Percentiles rank a stretch among this genome's conserved stretches.
Conservation (phyloP, 805 yeast genomes). For the Wickerhamomyces hampshirensis region DNA sequence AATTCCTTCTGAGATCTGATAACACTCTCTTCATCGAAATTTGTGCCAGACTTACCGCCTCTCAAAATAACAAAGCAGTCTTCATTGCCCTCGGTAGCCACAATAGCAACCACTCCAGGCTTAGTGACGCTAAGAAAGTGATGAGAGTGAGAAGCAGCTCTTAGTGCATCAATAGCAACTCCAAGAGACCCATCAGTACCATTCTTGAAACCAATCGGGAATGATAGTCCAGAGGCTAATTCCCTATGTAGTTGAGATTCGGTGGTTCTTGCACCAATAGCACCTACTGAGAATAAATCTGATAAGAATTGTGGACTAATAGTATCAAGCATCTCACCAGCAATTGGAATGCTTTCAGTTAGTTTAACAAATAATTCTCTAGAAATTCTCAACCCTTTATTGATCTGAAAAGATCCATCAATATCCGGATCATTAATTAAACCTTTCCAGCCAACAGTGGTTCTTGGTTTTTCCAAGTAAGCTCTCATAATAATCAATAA, state of each 20-base stretch:
- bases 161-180: slow-evolving; percentile 91
- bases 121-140: slow-evolving; percentile 94
- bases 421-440: slow-evolving; percentile 95
- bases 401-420: slow-evolving; percentile 87
- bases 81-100: slow-evolving; percentile 89
- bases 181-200: slow-evolving; percentile 96
- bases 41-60: slow-evolving; percentile 94
- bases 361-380: slow-evolving; percentile 81
- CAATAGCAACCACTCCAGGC: slow-evolving; percentile 94
- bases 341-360: slow-evolving; percentile 85
- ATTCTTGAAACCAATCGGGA: slow-evolving; percentile 98
- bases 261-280: slow-evolving; percentile 98
- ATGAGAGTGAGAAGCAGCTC: slow-evolving; percentile 89
- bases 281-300: slow-evolving; percentile 93
- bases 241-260: slow-evolving; percentile 98
- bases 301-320: slow-evolving; percentile 94
- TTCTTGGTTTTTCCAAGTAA: slow-evolving; percentile 95
- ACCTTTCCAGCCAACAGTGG: slow-evolving; percentile 99
- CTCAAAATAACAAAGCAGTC: slow-evolving; percentile 89
- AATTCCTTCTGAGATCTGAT: slow-evolving; percentile 59
- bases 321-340: slow-evolving; percentile 96
- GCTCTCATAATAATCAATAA: slow-evolving; percentile 93
- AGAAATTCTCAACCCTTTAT: slow-evolving; percentile 87
- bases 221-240: slow-evolving; percentile 91
- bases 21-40: slow-evolving; percentile 76